Percentiles rank a stretch among this genome's conserved stretches.
Evolutionary conservation across 2,329 filamentous ascomycete species (phyloP).

Genomic region (Tolypocladium tundrense): DNA sequence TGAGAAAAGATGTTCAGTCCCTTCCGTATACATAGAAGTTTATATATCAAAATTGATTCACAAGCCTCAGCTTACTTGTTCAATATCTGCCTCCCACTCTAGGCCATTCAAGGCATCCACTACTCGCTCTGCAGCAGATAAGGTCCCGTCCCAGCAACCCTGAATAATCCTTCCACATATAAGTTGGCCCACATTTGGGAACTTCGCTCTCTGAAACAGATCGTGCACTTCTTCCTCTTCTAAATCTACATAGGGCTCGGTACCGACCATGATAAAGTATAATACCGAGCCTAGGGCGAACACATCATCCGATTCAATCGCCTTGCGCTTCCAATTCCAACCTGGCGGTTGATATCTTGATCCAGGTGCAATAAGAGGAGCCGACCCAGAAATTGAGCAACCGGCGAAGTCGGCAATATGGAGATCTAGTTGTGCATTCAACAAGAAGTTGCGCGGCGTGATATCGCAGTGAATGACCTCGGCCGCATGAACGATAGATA

Average conservation of each 20-base stretch:
- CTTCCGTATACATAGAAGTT: too few relatives aligned
- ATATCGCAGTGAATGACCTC: slow-evolving; percentile 29
- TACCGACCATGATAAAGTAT: slow-evolving; percentile 22
- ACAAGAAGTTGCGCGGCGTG: slow-evolving; percentile 24
- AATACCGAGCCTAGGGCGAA: slow-evolving; percentile 23
- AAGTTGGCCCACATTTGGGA: slow-evolving; percentile 15
- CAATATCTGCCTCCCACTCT: not conserved
- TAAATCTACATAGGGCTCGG: slow-evolving; percentile 17
- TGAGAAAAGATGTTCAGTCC: too few relatives aligned
- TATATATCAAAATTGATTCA: too few relatives aligned
- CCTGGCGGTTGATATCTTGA: slow-evolving; percentile 12
- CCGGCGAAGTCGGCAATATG: slow-evolving; percentile 26
- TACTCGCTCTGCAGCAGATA: too few relatives aligned
- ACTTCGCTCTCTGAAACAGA: slow-evolving; percentile 14
- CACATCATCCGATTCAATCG: slow-evolving; percentile 17
- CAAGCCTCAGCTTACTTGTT: too few relatives aligned
- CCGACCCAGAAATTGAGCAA: slow-evolving; percentile 16
- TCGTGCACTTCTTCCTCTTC: slow-evolving; percentile 12
- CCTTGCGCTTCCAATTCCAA: slow-evolving; percentile 13
- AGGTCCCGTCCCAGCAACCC: slow-evolving; percentile 14
- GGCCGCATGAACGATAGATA: slow-evolving; percentile 23
- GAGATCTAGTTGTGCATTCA: slow-evolving; percentile 22
- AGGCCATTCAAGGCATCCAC: too few relatives aligned
- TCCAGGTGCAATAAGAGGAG: slow-evolving; percentile 11
- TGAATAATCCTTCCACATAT: slow-evolving; percentile 16